phyloP scores from a whole-genome alignment of 108 stramenopile genomes.

The Fragilariopsis cylindrus region DNA sequence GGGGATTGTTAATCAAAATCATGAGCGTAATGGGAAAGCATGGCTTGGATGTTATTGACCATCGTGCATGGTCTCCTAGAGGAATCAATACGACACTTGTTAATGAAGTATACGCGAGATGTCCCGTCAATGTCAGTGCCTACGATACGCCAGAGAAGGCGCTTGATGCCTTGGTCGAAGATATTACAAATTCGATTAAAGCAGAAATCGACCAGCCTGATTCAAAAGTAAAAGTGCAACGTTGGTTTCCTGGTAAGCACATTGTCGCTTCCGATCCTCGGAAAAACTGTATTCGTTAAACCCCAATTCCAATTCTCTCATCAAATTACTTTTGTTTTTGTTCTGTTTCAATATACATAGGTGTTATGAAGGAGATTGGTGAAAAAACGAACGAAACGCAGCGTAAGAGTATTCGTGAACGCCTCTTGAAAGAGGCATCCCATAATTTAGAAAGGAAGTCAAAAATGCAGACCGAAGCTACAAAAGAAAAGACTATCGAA shows the following conservation, averaged over 20 bases:
- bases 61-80: constrained; percentile 76
- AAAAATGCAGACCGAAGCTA: constrained; percentile 47
- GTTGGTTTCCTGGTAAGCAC: constrained; percentile 65
- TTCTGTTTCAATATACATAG: too few relatives aligned
- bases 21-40: constrained; percentile 53
- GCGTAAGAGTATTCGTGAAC: constrained; percentile 32
- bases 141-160: constrained; percentile 29
- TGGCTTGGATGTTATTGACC: constrained; percentile 73
- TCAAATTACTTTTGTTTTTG: too few relatives aligned
- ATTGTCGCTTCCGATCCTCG: too few relatives aligned
- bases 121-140: constrained; percentile 21
- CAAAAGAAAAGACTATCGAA: constrained; percentile 59
- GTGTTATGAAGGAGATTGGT: constrained; percentile 61
- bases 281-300: too few relatives aligned
- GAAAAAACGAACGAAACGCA: constrained; percentile 57
- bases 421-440: constrained; percentile 54
- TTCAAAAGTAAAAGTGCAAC: constrained; percentile 69
- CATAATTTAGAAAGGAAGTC: constrained; percentile 48
- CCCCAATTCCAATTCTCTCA: too few relatives aligned
- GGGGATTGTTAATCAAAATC: constrained; percentile 66
- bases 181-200: constrained; percentile 41
- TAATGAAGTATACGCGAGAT: constrained; percentile 72
- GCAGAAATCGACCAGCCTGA: constrained; percentile 53
- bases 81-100: constrained; percentile 70
- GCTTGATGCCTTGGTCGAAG: constrained; percentile 52